Evolutionary conservation across 2,329 filamentous ascomycete species (phyloP).

Genomic region (Epichloe glyceriae): DNA sequence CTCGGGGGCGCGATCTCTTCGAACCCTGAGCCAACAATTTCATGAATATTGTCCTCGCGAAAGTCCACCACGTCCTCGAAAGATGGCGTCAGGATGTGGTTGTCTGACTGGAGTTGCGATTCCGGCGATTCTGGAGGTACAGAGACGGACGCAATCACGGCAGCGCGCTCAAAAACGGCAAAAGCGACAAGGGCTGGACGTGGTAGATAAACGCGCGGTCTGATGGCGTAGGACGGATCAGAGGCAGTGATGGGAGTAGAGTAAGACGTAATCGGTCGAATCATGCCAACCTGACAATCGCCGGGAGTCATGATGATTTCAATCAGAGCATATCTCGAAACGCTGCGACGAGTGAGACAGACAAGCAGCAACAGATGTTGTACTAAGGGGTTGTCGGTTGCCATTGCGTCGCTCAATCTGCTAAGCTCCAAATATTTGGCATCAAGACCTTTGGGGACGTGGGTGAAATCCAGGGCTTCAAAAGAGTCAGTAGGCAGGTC

Average conservation of each 20-base stretch:
- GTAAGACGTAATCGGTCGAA: slow-evolving; percentile 56
- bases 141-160: slow-evolving; percentile 64
- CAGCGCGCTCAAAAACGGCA: slow-evolving; percentile 63
- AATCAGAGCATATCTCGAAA: slow-evolving; percentile 60
- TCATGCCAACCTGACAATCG: slow-evolving; percentile 44
- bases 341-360: slow-evolving; percentile 37
- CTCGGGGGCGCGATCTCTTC: slow-evolving; percentile 38
- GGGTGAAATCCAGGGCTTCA: slow-evolving; percentile 68
- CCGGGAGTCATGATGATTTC: slow-evolving; percentile 50
- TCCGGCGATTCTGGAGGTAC: slow-evolving; percentile 58
- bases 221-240: slow-evolving; percentile 20
- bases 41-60: slow-evolving; percentile 48
- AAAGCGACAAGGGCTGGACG: slow-evolving; percentile 70
- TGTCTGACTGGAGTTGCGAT: slow-evolving; percentile 59
- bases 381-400: slow-evolving; percentile 35
- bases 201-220: slow-evolving; percentile 64
- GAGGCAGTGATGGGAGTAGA: slow-evolving; percentile 35
- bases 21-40: slow-evolving; percentile 50
- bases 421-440: slow-evolving; percentile 36
- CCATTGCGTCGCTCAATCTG: slow-evolving; percentile 36
- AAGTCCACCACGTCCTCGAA: slow-evolving; percentile 87
- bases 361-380: slow-evolving; percentile 51
- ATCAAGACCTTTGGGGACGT: slow-evolving; percentile 43
- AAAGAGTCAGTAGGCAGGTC: slow-evolving; percentile 45
- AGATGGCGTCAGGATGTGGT: slow-evolving; percentile 45